Base-by-base conservation (phyloP, 495 filamentous ascomycete species). In the Aspergillus campestris region DNA sequence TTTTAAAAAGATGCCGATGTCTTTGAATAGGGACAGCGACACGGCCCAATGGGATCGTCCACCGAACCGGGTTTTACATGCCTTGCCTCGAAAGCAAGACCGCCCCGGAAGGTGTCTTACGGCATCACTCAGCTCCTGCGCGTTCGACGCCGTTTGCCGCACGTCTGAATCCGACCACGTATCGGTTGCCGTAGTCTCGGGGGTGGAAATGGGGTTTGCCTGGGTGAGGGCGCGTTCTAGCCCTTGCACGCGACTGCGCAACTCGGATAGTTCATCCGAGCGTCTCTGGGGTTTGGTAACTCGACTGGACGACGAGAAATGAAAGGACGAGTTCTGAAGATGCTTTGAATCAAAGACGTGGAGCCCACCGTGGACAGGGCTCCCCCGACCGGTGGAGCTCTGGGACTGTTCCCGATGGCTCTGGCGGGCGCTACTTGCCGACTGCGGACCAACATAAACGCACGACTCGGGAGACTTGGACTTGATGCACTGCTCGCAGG, bases 401-500 rank as follows among this genome's bases (percentile, higher is more conserved):
- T 52, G 58, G 38, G 44, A 42, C 4, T 44, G 53, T 11, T 57
- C 52, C 13, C 53, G 18, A 14, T 55, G 44, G 28, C 41, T 38
- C 40, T 33, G 30, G 36, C 42, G 9, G 44, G 55, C 49, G 44
- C 56, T 28, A 36, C 47, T 6, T 37, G 48, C 15, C 7, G 51
- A 43, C 42, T 58, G 57, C 1, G 57, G 33, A 10, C 62, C 60
- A 5, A 56, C 57, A 47, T 66, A 72, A 5, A 61, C 53, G 33
- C 68, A 72, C 8, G 49, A 50, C 0, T 62, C 57, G 0, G 67
- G 58, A 10, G 60, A 64, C 34, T 70, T 67, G 7, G 65, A 66
- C 48, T 81, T 79, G 32, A 67, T 55, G 56, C 82, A 86, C 55
- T 84, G 82, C 31, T 74, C 73, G 49, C 82, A 86, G 14, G 82